These are phyloP conservation scores for Scedosporium dehoogii DNA, from an alignment of 2,329 filamentous ascomycete species.

Conservation along the genomic window DNA sequence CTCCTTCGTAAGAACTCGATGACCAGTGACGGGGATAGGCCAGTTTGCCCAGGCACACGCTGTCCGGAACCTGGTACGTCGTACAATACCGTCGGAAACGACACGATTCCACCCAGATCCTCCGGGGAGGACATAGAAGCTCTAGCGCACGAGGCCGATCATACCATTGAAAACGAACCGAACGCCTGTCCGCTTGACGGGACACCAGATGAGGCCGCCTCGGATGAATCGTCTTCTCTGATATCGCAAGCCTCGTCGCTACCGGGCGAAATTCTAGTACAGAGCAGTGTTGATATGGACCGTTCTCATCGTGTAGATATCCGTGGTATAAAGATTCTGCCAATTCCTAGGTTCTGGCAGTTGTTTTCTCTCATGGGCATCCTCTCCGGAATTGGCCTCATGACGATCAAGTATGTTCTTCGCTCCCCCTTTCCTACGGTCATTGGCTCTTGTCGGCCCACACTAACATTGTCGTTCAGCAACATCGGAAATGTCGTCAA, in stretches of 20 bases:
- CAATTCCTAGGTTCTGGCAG: slow-evolving; percentile 77
- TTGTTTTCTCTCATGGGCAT: slow-evolving; percentile 79
- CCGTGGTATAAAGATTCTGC: slow-evolving; percentile 67
- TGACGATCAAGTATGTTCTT: slow-evolving; percentile 90
- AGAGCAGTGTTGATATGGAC: slow-evolving; percentile 58
- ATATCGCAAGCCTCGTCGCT: slow-evolving; percentile 53
- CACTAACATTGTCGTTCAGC: slow-evolving; percentile 32
- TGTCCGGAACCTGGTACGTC: slow-evolving; percentile 59
- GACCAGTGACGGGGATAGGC: slow-evolving; percentile 26
- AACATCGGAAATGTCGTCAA: slow-evolving; percentile 90
- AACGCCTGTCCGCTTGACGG: neutral
- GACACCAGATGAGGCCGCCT: slow-evolving; percentile 27
- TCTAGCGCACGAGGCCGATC: slow-evolving; percentile 14
- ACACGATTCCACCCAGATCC: neutral
- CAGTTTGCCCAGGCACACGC: slow-evolving; percentile 21
- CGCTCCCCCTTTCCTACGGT: neutral
- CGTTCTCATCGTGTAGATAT: slow-evolving; percentile 82
- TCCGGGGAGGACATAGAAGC: slow-evolving; percentile 17
- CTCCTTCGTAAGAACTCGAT: slow-evolving; percentile 27
- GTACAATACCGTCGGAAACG: slow-evolving; percentile 12
- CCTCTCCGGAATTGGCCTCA: slow-evolving; percentile 86
- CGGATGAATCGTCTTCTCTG: slow-evolving; percentile 72
- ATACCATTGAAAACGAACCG: neutral
- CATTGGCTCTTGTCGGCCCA: neutral
- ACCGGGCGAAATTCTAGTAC: slow-evolving; percentile 39